Conservation (phyloP, 2,329 filamentous ascomycete species). For the Sclerotinia spermophila region DNA sequence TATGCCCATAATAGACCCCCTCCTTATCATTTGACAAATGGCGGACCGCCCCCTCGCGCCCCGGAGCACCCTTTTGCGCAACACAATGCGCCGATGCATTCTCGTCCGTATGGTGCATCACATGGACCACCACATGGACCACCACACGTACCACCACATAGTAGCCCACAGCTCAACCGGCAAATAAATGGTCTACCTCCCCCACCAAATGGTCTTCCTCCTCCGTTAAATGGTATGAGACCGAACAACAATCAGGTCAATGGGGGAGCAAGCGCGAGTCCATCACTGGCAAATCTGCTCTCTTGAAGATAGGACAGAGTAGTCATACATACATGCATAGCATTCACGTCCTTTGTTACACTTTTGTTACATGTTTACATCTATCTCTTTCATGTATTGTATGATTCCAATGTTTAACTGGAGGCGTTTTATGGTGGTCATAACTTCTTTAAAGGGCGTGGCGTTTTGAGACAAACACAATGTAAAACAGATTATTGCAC, state of each 20-base stretch:
- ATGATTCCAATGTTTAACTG: conserved; percentile 10
- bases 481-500: conserved; percentile 13
- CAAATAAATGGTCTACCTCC: conserved; percentile 28
- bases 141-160: conserved; percentile 31
- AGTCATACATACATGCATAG: not conserved
- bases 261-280: conserved; percentile 72
- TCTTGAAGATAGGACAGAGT: conserved; percentile 44
- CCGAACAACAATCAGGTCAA: conserved; percentile 46
- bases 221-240: conserved; percentile 34
- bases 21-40: conserved; percentile 38
- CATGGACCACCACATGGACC: conserved; percentile 30
- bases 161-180: conserved; percentile 33
- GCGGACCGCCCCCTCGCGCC: conserved; percentile 41
- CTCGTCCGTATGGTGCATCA: conserved; percentile 39
- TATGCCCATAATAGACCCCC: conserved; percentile 35
- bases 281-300: conserved; percentile 70
- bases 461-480: conserved; percentile 14
- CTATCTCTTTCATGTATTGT: conserved; percentile 44
- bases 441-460: conserved; percentile 5
- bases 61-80: conserved; percentile 48
- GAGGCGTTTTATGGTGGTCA: conserved; percentile 9
- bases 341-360: not conserved
- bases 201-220: conserved; percentile 31
- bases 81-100: conserved; percentile 44
- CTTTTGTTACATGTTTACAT: not conserved